Conservation (phyloP, 768 basidiomycete species). For the Clathrus columnatus region DNA sequence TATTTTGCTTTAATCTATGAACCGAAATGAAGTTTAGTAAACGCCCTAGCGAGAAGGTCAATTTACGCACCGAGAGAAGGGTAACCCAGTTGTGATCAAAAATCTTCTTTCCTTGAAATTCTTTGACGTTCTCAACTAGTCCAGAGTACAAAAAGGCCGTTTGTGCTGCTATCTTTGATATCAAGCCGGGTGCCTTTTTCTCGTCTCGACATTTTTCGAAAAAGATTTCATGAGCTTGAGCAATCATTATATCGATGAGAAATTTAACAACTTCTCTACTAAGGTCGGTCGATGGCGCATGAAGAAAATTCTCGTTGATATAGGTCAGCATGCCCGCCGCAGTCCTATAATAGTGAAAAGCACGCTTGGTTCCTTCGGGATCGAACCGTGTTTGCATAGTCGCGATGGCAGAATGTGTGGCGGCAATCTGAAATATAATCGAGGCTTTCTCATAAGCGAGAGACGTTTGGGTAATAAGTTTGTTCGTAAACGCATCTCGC, state of each 20-base stretch:
- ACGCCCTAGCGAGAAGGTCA: not conserved
- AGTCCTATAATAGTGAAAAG: constrained; percentile 85
- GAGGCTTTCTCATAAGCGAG: constrained; percentile 98
- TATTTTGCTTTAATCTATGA: constrained; percentile 84
- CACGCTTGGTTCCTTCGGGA: constrained; percentile 86
- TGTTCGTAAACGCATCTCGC: constrained; percentile 94
- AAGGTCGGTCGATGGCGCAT: constrained; percentile 93
- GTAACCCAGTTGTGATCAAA: constrained; percentile 93
- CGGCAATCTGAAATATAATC: constrained; percentile 91
- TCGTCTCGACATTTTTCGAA: constrained; percentile 91
- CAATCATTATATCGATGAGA: constrained; percentile 76
- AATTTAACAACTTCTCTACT: constrained; percentile 93
- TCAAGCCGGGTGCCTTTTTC: constrained; percentile 73
- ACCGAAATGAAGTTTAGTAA: constrained; percentile 5
- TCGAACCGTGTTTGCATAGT: constrained; percentile 76
- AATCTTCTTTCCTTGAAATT: constrained; percentile 93
- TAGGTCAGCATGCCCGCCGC: constrained; percentile 96
- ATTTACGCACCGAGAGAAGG: constrained; percentile 56
- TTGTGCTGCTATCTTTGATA: constrained; percentile 79
- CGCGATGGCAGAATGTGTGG: constrained; percentile 89
- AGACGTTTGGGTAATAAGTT: constrained; percentile 89
- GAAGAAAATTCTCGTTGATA: constrained; percentile 98
- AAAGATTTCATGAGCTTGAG: constrained; percentile 94
- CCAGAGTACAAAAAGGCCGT: constrained; percentile 72
- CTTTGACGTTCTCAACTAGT: constrained; percentile 88